Base-by-base conservation (phyloP, 805 yeast genomes). In the Saturnispora quitensis region DNA sequence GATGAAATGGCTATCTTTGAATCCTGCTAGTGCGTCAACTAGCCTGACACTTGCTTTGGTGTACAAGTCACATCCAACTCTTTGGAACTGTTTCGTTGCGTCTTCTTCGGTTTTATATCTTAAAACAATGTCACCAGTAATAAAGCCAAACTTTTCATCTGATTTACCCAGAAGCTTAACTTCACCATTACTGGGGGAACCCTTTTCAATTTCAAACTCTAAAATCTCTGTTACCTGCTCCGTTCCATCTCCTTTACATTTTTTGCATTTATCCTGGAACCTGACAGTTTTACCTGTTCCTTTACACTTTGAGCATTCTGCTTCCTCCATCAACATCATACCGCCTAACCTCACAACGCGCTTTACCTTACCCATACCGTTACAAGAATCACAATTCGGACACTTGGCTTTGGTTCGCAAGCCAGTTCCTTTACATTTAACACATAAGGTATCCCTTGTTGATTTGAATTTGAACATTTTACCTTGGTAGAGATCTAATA, bases 1-100 rank as follows among this genome's bases (percentile, higher is more conserved):
- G 9, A 85, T 69, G 2, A 89, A 71, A 12, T 77, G 75, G 48
- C 78, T 75, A 27, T 82, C 71, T 35, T 76, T 69, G 60, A 90
- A 84, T 2, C 98, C 98, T 53, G 88, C 77, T n/a, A 91, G 71
- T 0, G 97, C 83, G 57, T 91, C 98, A 13, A 79, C 79, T 48
- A 91, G 70, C 2, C 95, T 73, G 40, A 91, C 77, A 7, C 70
- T 71, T 40, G 82, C 67, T 28, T 73, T 70, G 3, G 87, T 75
- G 57, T 78, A 78, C 48, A 93, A 68, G 64, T 90, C 91, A 55
- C 79, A 66, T 8, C 79, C 84, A 42, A 74, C 72, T 51, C 69
- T 55, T 15, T 56, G 43, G 60, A 89, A 83, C 1, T 58, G 60
- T 13, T 17, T 20, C 18, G 47, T 51, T 15, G 43, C n/a, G 62